Base-by-base conservation (phyloP, 768 basidiomycete species). In the Podaxis sp. region DNA sequence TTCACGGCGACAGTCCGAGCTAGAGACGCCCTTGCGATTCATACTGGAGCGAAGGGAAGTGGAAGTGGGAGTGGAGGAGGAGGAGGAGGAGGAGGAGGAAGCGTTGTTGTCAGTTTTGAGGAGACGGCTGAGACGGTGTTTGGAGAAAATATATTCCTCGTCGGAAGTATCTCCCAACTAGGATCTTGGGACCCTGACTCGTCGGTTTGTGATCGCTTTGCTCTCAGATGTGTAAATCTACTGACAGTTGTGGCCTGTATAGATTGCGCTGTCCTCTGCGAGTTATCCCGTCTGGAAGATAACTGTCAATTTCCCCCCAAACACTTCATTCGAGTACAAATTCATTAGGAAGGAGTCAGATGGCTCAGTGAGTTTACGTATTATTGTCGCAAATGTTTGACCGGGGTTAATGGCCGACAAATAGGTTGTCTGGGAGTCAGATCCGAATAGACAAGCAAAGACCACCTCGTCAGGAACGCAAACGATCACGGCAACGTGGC, bases 91-190 rank as follows among this genome's bases (percentile, higher is more conserved):
- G 66, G 70, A 22, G 51, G 62, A 30, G 52, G 64, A 30, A 63
- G 64, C 17, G 77, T 84, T 1, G 62, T 77, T 6, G 81, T 86
- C 20, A 80, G 74, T 4, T 87, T 87, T 67, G 73, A 76, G 4
- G 85, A 84, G 65, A 84, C 74, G 1, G 86, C 85, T 1, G 84
- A 80, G 0, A 87, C 87, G 0, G 77, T 77, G 0, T 82, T 75
- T 22, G 87, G 87, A 48, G 82, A 89, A 78, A 87, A 87, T 67
- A 81, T 88, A 51, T 87, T 84, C 74, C 70, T 88, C 15, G 78
- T 79, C 24, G 87, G 87, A 1, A 85, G 83, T 63, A 75, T 86
- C 37, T 67, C 83, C 1, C 79, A 87, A 66, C 76, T 88, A 1
- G 84, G 83, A 7, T 75, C 64, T 7, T 89, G 87, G 87, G 70